Evolutionary conservation across 139 green algal species (phyloP), one percentile per base, ranked within the genome.

Genomic region (Tetraselmis chui): DNA sequence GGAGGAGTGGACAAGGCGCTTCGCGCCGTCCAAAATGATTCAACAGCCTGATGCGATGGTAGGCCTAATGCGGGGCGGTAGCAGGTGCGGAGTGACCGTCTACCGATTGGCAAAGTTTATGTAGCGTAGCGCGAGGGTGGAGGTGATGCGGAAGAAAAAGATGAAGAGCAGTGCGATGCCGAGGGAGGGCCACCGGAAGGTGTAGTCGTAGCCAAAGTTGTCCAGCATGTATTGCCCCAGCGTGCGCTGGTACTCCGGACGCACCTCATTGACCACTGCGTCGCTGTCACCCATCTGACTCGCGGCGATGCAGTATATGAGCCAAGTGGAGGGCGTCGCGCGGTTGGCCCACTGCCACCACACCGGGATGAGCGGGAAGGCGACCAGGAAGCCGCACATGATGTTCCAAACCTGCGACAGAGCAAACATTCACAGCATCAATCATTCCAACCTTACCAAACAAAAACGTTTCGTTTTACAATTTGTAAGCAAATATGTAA

Each of bases 341-440:
- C 77, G 59, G 81, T 89, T 83, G 59, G 83, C 74, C 85, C 85
- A 89, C 74, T 77, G 80, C 83, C 83, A 89, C 25, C 84, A 75
- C 2, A 27, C 25, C 1, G 85, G 84, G 32, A 88, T 88, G 59
- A 58, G 28, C 32, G 83, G 82, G 31, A 81, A 76, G 24, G 76
- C 29, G 58, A 86, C 79, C 27, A 87, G 76, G 74, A 89, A 89
- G 25, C 83, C 83, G 23, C 1, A 82, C 79, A 87, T 84, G 0
- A 83, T 31, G 23, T 83, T 81, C 29, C 75, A 84, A 32, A 86
- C n/a, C n/a, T n/a, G n/a, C n/a, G n/a, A n/a, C n/a, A n/a, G n/a
- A n/a, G n/a, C n/a, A n/a, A n/a, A n/a, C n/a, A n/a, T n/a, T n/a
- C n/a, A n/a, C n/a, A n/a, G n/a, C n/a, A n/a, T n/a, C n/a, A n/a